Conservation (phyloP, 148 eudicot species). For the Vaccinium myrtillus region DNA sequence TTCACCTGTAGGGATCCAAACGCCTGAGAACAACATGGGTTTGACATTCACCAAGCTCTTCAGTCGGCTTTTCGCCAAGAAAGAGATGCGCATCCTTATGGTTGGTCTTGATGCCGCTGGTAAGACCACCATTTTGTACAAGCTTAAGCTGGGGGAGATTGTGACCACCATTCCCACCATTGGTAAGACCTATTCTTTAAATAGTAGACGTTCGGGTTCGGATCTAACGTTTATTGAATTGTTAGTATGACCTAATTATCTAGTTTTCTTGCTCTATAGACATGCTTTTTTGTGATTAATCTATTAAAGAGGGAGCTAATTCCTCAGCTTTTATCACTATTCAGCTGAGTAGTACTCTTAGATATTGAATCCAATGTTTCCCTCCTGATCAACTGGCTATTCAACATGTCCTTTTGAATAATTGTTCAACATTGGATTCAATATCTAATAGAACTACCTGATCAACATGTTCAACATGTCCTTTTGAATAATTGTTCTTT, state of each 20-base stretch:
- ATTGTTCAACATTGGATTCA: background rate
- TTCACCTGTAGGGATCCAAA: conserved; percentile 22
- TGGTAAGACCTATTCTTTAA: conserved; percentile 27
- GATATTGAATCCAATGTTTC: background rate
- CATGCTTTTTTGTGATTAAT: background rate
- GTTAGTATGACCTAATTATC: background rate
- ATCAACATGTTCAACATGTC: background rate
- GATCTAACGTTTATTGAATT: background rate
- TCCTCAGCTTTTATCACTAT: background rate
- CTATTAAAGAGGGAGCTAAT: background rate
- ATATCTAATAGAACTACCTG: background rate
- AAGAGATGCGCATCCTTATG: conserved; percentile 56
- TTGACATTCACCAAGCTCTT: conserved; percentile 52
- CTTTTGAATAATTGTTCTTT: background rate
- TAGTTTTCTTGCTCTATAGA: background rate
- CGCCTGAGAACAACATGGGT: conserved; percentile 36
- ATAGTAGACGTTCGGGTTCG: background rate
- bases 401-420: background rate
- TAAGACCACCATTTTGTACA: conserved; percentile 58
- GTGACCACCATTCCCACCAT: conserved; percentile 55
- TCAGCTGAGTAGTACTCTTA: background rate
- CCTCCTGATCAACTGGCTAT: background rate
- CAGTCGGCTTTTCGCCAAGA: conserved; percentile 57
- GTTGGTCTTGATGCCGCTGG: conserved; percentile 59
- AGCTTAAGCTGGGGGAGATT: conserved; percentile 59